These are phyloP conservation scores for Calonectria multiphialidica DNA, from an alignment of 2,329 filamentous ascomycete species.

Conservation along the genomic window DNA sequence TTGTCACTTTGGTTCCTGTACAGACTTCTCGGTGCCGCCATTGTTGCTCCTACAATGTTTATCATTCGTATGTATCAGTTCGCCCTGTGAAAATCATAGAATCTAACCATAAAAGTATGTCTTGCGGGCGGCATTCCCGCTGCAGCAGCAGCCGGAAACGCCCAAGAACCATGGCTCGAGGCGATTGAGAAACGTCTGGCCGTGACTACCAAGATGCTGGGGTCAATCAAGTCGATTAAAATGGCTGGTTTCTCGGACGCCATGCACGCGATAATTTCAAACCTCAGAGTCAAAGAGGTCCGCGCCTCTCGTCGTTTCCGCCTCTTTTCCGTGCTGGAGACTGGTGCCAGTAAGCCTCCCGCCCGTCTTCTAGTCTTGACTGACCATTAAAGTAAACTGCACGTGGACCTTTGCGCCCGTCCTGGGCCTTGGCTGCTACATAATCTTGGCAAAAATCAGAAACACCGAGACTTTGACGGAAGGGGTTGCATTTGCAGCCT, in stretches of 20 bases:
- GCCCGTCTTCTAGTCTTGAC: background rate
- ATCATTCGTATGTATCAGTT: background rate
- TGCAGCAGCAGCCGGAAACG: constrained; percentile 12
- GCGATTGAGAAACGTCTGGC: constrained; percentile 45
- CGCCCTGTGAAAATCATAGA: no score
- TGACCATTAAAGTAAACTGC: background rate
- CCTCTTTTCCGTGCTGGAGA: constrained; percentile 33
- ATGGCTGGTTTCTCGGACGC: constrained; percentile 44
- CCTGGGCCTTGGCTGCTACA: background rate
- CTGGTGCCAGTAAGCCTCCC: background rate
- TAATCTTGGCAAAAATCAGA: background rate
- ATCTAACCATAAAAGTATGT: constrained; percentile 12
- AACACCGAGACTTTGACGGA: background rate
- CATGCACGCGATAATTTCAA: constrained; percentile 27
- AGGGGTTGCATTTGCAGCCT: background rate
- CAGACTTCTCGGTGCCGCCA: constrained; percentile 43
- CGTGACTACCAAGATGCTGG: constrained; percentile 44
- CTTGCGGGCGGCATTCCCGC: constrained; percentile 33
- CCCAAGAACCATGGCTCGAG: constrained; percentile 41
- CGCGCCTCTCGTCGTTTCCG: constrained; percentile 17
- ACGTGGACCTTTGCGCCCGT: background rate
- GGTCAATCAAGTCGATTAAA: constrained; percentile 48
- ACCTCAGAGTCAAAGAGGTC: constrained; percentile 17
- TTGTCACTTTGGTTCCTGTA: constrained; percentile 60
- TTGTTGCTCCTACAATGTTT: constrained; percentile 6